Evolutionary conservation across 2,329 filamentous ascomycete species (phyloP).

Genomic region (Erysiphe pulchra): DNA sequence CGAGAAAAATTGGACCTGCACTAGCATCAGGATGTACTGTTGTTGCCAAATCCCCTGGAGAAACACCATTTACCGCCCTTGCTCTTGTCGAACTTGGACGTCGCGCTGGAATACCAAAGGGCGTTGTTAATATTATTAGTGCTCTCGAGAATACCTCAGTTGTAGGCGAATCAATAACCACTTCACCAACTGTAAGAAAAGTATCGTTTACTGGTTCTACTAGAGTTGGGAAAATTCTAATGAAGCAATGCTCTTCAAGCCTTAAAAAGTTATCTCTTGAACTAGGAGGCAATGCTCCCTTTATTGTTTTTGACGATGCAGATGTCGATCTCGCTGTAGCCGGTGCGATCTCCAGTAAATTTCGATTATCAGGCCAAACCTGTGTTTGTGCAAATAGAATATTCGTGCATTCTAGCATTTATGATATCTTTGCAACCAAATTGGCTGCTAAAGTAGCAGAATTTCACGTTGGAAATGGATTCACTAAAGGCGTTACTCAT

Average conservation of each 20-base stretch:
- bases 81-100: slow-evolving; percentile 68
- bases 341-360: slow-evolving; percentile 69
- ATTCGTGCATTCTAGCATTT: slow-evolving; percentile 54
- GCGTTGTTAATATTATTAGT: slow-evolving; percentile 76
- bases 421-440: slow-evolving; percentile 44
- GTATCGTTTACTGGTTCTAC: slow-evolving; percentile 82
- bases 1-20: slow-evolving; percentile 42
- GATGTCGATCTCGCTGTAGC: slow-evolving; percentile 65
- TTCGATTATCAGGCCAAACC: slow-evolving; percentile 84
- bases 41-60: slow-evolving; percentile 70
- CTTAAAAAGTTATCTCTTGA: slow-evolving; percentile 69
- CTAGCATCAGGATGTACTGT: slow-evolving; percentile 90
- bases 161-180: slow-evolving; percentile 54
- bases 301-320: slow-evolving; percentile 91
- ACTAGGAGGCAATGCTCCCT: slow-evolving; percentile 81
- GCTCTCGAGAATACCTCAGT: slow-evolving; percentile 53
- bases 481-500: slow-evolving; percentile 44
- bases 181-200: slow-evolving; percentile 55
- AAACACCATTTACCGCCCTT: slow-evolving; percentile 78
- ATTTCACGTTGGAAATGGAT: slow-evolving; percentile 57
- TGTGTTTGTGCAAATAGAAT: slow-evolving; percentile 78
- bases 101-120: slow-evolving; percentile 69
- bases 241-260: slow-evolving; percentile 68
- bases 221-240: slow-evolving; percentile 44
- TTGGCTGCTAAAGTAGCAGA: slow-evolving; percentile 45